Base-by-base conservation (phyloP, 2,329 filamentous ascomycete genomes). In the Exophiala alcalophila region DNA sequence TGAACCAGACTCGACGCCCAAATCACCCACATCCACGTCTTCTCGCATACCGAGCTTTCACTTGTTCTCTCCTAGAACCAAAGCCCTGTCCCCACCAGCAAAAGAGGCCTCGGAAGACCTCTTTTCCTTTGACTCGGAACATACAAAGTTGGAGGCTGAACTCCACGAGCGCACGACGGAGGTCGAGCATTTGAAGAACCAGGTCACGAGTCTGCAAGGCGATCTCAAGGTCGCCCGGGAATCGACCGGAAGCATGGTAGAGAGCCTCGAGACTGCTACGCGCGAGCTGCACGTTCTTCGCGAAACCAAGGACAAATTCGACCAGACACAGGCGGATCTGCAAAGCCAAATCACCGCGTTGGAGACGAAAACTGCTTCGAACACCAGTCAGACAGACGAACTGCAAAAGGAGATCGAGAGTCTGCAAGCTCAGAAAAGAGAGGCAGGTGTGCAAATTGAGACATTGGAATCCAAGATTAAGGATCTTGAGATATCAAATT, bases 91-190 rank as follows among this genome's bases (percentile, higher is more conserved):
- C 9, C 52, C 58, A n/a, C 55, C 59, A 5, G 50, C 60, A 18
- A 56, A 63, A 23, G 62, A 65, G 23, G 62, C 64, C 11, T 62
- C 65, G 16, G 85, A 90, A 52, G 86, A 94, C 34, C 84, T 96
- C 65, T 96, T 96, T 66, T 95, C 89, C 0, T 94, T 89, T 56
- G 90, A 97, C 45, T 83, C 84, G 36, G 91, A 97, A 65, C 73
- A 94, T 10, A 85, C 86, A 3, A 80, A 86, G 40, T 68, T 95
- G n/a, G 84, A 94, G 58, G 74, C 77, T 1, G 84, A 92, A 54
- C 64, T 92, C 3, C 74, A 81, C 37, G 76, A 81, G 43, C 86
- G 84, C 57, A 71, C 82, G 8, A 76, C 78, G 28, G 82, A 91
- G 62, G 80, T 92, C 25, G 76, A 80, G 38, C 76, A 73, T 31